These are phyloP conservation scores for Ustilago sp. DNA, from an alignment of 1,284 basidiomycete species.

Conservation along the genomic window DNA sequence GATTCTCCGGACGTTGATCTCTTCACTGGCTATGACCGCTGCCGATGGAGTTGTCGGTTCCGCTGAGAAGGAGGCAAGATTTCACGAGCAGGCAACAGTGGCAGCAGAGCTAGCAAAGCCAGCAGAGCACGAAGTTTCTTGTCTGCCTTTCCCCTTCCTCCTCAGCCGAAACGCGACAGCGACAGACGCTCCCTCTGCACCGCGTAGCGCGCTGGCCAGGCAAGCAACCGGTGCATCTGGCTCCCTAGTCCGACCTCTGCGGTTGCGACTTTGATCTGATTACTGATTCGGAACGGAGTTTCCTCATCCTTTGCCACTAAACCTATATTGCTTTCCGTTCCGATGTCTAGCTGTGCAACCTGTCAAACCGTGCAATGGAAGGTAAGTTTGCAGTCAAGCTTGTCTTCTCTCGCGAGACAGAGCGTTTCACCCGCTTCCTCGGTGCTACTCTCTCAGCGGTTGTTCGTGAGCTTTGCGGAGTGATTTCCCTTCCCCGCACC, in stretches of 20 bases:
- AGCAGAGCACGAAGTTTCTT: not conserved
- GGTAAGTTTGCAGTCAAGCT: not conserved
- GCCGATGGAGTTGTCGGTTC: not conserved
- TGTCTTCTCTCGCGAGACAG: not conserved
- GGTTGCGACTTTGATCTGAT: not conserved
- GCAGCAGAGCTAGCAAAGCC: not conserved
- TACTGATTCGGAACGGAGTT: not conserved
- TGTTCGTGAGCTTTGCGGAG: not conserved
- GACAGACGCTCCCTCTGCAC: not conserved
- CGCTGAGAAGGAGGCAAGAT: not conserved
- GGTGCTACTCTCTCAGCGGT: not conserved
- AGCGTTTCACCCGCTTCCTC: not conserved
- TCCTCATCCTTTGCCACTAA: not conserved
- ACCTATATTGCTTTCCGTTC: not conserved
- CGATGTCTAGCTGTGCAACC: not conserved
- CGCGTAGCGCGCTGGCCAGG: constrained; percentile 1
- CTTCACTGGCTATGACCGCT: not conserved
- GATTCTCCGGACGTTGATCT: constrained; percentile 1
- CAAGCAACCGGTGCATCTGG: not conserved
- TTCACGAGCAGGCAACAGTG: not conserved
- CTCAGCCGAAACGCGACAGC: not conserved
- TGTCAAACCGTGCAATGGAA: not conserved
- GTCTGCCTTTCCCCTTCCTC: not conserved
- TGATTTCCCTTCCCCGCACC: not conserved
- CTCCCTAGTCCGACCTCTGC: not conserved